Conservation (phyloP, 257 asterid genomes). For the Fraxinus excelsior region DNA sequence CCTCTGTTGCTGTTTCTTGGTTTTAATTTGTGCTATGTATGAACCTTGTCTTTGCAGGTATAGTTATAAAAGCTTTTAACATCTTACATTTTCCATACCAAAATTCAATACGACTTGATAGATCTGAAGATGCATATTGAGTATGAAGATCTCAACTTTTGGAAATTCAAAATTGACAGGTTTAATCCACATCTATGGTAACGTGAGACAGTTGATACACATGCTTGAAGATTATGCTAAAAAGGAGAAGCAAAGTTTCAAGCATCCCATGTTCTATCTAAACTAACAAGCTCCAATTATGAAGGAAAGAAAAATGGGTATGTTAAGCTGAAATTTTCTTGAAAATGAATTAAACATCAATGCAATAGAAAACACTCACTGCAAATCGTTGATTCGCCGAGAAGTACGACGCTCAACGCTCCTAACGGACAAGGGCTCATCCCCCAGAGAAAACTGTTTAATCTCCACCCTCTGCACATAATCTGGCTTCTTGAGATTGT, state of each 20-base stretch:
- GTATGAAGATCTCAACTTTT: not conserved
- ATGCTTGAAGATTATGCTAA: not conserved
- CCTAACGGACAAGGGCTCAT: slow-evolving; percentile 83
- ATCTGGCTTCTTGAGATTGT: slow-evolving; percentile 78
- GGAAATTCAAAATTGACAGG: not conserved
- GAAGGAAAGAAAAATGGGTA: not conserved
- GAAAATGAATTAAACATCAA: slow-evolving; percentile 14
- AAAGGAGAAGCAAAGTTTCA: not conserved
- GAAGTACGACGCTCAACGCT: slow-evolving; percentile 84
- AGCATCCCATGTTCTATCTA: not conserved
- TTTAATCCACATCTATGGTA: not conserved
- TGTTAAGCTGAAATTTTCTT: not conserved
- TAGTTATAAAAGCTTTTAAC: not conserved
- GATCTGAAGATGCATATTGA: no score
- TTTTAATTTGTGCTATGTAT: not conserved
- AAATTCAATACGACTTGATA: not conserved
- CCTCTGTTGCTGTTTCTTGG: not conserved
- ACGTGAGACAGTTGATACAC: not conserved
- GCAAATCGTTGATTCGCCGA: slow-evolving; percentile 79
- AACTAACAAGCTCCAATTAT: not conserved
- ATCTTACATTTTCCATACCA: not conserved
- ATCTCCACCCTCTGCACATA: slow-evolving; percentile 82
- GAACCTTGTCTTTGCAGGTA: slow-evolving; percentile 2
- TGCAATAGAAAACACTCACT: slow-evolving; percentile 55
- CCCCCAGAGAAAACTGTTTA: slow-evolving; percentile 81